Evolutionary conservation across 352 stramenopile species (phyloP), one percentile per base, ranked within the genome.

Genomic region (Pythium insidiosum): DNA sequence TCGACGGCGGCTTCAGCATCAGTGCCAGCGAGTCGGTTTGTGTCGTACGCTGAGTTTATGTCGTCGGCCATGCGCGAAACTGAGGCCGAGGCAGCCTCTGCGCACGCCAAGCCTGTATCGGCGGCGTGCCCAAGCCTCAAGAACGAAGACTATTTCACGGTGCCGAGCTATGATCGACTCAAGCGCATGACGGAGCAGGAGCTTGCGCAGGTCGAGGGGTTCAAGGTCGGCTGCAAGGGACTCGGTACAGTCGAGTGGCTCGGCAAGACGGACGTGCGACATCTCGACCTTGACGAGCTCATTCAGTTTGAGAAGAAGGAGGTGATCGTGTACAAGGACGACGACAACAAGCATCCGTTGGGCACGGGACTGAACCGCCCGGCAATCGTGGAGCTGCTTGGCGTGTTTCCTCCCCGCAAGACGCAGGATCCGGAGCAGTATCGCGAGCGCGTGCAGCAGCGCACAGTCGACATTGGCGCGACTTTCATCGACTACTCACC

Each of bases 231-330:
- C 20, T 89, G 80, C 55, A 81, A 82, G 45, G 77, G 75, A 11
- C 62, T 88, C 15, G 80, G 80, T 10, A 81, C 73, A 11, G 78
- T 93, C 12, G 66, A 89, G 26, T 93, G 80, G 80, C 70, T 89
- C 19, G 80, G 80, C 28, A 67, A 65, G 48, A 93, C 73, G 3
- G 80, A 93, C 52, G 76, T 90, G 19, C 77, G 77, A n/a, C 38
- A 83, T 52, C 58, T 92, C 25, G 68, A 90, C 28, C 47, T 93
- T 26, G 80, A 93, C 41, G 73, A 86, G 18, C 60, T 93, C 6
- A 62, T 93, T 13, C 63, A 74, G 19, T 89, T 93, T 34, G 73
- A 88, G 56, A 84, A 79, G 61, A 89, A 88, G 40, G 80, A 90
- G 42, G 80, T 93, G 11, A 78, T 90, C 44, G 80, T 93, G 24